A percentile compares a stretch with the other conserved stretches of the same genome.
These are phyloP conservation scores for Amauroascus niger DNA, from an alignment of 2,329 filamentous ascomycete genomes.

Conservation along the genomic window DNA sequence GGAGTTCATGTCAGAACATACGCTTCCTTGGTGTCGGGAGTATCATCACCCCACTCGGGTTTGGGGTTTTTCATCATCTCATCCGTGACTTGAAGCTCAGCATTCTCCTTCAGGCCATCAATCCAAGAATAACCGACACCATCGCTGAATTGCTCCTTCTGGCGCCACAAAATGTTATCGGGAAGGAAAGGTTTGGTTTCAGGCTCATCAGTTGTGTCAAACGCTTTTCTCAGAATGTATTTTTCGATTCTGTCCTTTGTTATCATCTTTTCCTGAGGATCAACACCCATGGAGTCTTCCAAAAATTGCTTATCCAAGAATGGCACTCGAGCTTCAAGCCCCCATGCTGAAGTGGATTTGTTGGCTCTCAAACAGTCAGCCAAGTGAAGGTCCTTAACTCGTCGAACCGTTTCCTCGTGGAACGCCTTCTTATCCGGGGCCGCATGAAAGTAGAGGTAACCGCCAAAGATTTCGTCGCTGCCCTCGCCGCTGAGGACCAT, in stretches of 20 bases:
- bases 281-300: slow-evolving; percentile 83
- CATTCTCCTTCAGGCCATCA: slow-evolving; percentile 89
- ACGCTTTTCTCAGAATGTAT: slow-evolving; percentile 95
- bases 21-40: slow-evolving; percentile 95
- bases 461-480: slow-evolving; percentile 95
- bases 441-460: slow-evolving; percentile 96
- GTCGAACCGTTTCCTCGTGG: slow-evolving; percentile 86
- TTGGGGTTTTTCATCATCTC: slow-evolving; percentile 99
- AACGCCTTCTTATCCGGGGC: slow-evolving; percentile 86
- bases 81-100: slow-evolving; percentile 79
- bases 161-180: slow-evolving; percentile 89
- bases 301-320: slow-evolving; percentile 98
- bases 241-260: slow-evolving; percentile 84
- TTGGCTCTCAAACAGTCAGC: slow-evolving; percentile 96
- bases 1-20: slow-evolving; percentile 39
- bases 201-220: slow-evolving; percentile 84
- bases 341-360: slow-evolving; percentile 98
- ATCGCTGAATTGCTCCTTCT: slow-evolving; percentile 99
- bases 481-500: slow-evolving; percentile 98
- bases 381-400: slow-evolving; percentile 92
- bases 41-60: slow-evolving; percentile 84
- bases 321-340: slow-evolving; percentile 91
- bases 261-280: slow-evolving; percentile 93
- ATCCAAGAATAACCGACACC: slow-evolving; percentile 99
- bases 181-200: slow-evolving; percentile 78